phyloP scores from a whole-genome alignment of 352 stramenopile species.

The Heterotrichella gracilis region DNA sequence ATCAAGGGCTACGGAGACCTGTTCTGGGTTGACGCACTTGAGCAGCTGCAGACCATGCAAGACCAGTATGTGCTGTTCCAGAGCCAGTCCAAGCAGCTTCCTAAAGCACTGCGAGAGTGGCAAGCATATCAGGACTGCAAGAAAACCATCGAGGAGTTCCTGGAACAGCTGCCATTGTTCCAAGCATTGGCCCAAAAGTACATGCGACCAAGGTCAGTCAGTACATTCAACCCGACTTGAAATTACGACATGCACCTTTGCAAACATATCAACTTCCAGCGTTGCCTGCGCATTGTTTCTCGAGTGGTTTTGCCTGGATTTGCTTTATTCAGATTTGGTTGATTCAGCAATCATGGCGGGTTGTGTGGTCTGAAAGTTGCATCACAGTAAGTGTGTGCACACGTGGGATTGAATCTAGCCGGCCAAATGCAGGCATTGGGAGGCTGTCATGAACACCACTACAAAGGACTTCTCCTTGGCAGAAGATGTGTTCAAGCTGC shows the following conservation, averaged over 20 bases:
- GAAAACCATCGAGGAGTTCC: slow-evolving; percentile 86
- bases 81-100: slow-evolving; percentile 76
- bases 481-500: slow-evolving; percentile 63
- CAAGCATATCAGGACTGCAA: slow-evolving; percentile 76
- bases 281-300: too few relatives aligned
- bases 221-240: too few relatives aligned
- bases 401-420: too few relatives aligned
- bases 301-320: too few relatives aligned
- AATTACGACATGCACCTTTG: too few relatives aligned
- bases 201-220: too few relatives aligned
- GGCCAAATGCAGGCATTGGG: slow-evolving; percentile 69
- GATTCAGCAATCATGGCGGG: too few relatives aligned
- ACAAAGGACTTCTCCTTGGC: slow-evolving; percentile 58
- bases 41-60: slow-evolving; percentile 65
- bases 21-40: slow-evolving; percentile 60
- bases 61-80: slow-evolving; percentile 78
- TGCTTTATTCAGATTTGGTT: too few relatives aligned
- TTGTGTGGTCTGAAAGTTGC: too few relatives aligned
- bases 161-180: slow-evolving; percentile 64
- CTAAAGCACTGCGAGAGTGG: slow-evolving; percentile 65
- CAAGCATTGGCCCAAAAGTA: slow-evolving; percentile 76
- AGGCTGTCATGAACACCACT: slow-evolving; percentile 69
- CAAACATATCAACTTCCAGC: too few relatives aligned
- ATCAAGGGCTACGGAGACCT: slow-evolving; percentile 84
- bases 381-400: too few relatives aligned